Evolutionary conservation across 805 yeast species (phyloP), one percentile per base, ranked within the genome.

Genomic region (Hanseniaspora lindneri): DNA sequence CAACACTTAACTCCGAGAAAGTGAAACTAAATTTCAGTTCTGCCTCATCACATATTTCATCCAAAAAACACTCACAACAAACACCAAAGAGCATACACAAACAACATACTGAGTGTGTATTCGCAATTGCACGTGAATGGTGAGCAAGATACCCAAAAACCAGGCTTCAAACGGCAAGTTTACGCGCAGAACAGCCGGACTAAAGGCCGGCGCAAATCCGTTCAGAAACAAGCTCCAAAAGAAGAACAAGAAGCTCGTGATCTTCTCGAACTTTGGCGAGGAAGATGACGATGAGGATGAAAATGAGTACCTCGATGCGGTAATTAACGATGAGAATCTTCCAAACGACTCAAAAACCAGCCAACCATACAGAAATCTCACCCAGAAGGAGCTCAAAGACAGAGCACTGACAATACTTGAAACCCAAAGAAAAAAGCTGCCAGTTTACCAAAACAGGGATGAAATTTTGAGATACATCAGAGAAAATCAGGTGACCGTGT

Each of bases 371-470:
- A 39, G 28, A 24, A 44, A 44, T 9, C 25, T 43, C 2, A 51
- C 60, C 16, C 51, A 49, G n/a, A 58, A 54, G 7, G 60, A 66
- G 39, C 52, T 78, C 29, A 61, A 63, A 40, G 42, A 50, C 3
- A 58, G 60, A 60, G 59, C 77, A 54, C 51, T 70, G 4, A 64
- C 66, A 17, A 65, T 85, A 14, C 65, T 78, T 3, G 44, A 40
- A 21, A 65, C 70, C 36, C 62, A 72, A 1, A 67, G 95, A 52
- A 61, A 73, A 54, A 67, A 72, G 0, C 69, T 88, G 39, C 96
- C 96, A 0, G 84, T 88, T 24, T 86, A 72, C 63, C 77, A 74
- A 54, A 84, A 83, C 53, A 76, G 76, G 55, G 78, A 75, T 39
- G 72, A 76, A 47, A 73, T 89, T 16, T 60, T 83, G 52, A 65